Conservation (phyloP, 768 basidiomycete genomes). For the Fomitopsis pulvina region DNA sequence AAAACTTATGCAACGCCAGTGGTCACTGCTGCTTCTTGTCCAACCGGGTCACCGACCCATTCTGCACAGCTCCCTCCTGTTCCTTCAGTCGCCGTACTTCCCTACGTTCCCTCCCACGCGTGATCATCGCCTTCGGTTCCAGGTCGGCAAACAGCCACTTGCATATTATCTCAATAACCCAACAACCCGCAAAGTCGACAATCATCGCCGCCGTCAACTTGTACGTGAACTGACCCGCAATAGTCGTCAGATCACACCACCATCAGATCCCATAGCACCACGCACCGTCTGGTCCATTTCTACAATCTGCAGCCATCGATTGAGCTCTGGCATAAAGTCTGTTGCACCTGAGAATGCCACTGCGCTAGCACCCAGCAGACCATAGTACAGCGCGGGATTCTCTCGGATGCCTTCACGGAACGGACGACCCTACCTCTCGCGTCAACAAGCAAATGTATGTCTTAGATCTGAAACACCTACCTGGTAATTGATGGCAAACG, state of each 20-base stretch:
- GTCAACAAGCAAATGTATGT: not conserved
- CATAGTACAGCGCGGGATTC: conserved; percentile 90
- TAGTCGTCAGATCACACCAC: not conserved
- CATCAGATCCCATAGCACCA: conserved; percentile 11
- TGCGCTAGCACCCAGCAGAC: conserved; percentile 79
- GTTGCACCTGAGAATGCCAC: conserved; percentile 94
- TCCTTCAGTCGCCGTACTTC: conserved; percentile 34
- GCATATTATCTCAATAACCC: conserved; percentile 72
- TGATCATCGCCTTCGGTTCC: conserved; percentile 80
- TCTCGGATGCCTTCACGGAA: conserved; percentile 98
- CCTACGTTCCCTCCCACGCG: conserved; percentile 74
- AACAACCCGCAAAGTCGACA: conserved; percentile 85
- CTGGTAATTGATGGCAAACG: conserved; percentile 98
- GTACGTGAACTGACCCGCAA: conserved; percentile 69
- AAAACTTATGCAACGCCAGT: too few relatives aligned
- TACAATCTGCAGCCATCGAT: conserved; percentile 94
- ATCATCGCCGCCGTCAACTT: conserved; percentile 77
- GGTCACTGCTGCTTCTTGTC: not conserved
- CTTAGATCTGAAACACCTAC: conserved; percentile 23
- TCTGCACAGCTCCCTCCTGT: conserved; percentile 4
- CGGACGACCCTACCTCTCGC: conserved; percentile 65
- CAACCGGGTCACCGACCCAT: not conserved
- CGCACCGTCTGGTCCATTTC: conserved; percentile 76
- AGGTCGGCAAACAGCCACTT: conserved; percentile 85
- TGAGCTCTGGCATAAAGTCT: conserved; percentile 92